phyloP scores from a whole-genome alignment of 1,284 basidiomycete species.

The Cryptococcus hybrid region DNA sequence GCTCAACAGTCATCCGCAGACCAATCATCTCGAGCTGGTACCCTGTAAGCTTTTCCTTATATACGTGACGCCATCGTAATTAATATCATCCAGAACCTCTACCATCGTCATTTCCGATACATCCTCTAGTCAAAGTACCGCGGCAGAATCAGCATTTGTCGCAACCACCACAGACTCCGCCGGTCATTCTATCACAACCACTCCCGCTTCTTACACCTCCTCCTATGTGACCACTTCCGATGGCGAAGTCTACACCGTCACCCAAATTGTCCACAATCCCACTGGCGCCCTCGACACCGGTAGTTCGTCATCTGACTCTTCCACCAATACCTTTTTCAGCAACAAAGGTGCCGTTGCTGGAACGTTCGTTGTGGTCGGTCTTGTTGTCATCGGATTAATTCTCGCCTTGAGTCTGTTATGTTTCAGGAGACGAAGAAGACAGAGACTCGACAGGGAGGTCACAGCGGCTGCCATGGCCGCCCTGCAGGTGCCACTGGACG shows the following conservation, averaged over 20 bases:
- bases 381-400: constrained; percentile 48
- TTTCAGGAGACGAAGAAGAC: constrained; percentile 46
- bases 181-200: constrained; percentile 34
- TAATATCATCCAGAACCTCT: constrained; percentile 18
- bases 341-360: constrained; percentile 51
- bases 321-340: constrained; percentile 46
- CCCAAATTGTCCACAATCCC: constrained; percentile 46
- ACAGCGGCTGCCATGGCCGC: constrained; percentile 51
- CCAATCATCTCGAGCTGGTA: too few relatives aligned
- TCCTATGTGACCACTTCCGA: constrained; percentile 36
- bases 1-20: too few relatives aligned
- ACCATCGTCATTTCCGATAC: constrained; percentile 19
- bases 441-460: constrained; percentile 50
- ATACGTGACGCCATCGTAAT: not conserved
- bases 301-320: constrained; percentile 23
- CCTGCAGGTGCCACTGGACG: constrained; percentile 14
- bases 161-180: constrained; percentile 39
- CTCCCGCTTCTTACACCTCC: constrained; percentile 40
- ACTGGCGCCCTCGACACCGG: constrained; percentile 43
- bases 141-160: constrained; percentile 31
- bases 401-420: constrained; percentile 47
- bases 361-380: constrained; percentile 52
- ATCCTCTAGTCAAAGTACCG: constrained; percentile 14
- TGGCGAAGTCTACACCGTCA: constrained; percentile 46
- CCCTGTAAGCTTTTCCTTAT: too few relatives aligned